phyloP scores from a whole-genome alignment of 768 basidiomycete genomes.

The Suillus lakei region DNA sequence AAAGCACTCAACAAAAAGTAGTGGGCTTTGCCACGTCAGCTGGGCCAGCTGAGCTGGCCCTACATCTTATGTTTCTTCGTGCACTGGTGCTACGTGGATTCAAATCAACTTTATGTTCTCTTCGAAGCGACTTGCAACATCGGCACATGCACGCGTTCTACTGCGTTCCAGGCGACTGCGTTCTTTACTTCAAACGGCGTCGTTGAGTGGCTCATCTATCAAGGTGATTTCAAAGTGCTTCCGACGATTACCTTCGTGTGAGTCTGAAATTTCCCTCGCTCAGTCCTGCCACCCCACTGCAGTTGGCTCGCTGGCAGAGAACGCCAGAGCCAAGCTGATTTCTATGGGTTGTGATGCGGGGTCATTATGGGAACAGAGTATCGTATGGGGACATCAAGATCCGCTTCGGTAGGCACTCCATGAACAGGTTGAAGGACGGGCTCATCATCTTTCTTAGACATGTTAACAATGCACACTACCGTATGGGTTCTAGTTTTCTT shows the following conservation, averaged over 20 bases:
- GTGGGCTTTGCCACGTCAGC: too few species aligned
- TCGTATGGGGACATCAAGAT: conserved; percentile 84
- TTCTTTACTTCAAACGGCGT: conserved; percentile 5
- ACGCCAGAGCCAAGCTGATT: conserved; percentile 48
- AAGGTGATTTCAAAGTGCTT: conserved; percentile 18
- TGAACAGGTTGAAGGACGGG: not conserved
- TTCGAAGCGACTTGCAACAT: too few species aligned
- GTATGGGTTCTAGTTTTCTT: conserved; percentile 39
- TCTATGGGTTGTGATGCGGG: conserved; percentile 58
- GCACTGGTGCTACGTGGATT: too few species aligned
- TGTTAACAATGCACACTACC: conserved; percentile 78
- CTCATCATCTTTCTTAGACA: conserved; percentile 48
- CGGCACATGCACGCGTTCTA: not conserved
- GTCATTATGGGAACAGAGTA: conserved; percentile 75
- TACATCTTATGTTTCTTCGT: too few species aligned
- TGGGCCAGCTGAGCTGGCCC: too few species aligned
- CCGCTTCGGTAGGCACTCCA: conserved; percentile 66
- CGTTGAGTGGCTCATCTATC: conserved; percentile 29
- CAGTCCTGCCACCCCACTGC: conserved; percentile 12
- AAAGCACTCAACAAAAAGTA: too few species aligned
- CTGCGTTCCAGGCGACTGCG: not conserved
- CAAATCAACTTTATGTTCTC: too few species aligned
- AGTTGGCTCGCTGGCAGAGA: conserved; percentile 27
- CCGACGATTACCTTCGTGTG: not conserved
- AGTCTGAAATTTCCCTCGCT: not conserved